Base-by-base conservation (phyloP, 2,329 filamentous ascomycete species). In the Ophiosphaerella narmari region DNA sequence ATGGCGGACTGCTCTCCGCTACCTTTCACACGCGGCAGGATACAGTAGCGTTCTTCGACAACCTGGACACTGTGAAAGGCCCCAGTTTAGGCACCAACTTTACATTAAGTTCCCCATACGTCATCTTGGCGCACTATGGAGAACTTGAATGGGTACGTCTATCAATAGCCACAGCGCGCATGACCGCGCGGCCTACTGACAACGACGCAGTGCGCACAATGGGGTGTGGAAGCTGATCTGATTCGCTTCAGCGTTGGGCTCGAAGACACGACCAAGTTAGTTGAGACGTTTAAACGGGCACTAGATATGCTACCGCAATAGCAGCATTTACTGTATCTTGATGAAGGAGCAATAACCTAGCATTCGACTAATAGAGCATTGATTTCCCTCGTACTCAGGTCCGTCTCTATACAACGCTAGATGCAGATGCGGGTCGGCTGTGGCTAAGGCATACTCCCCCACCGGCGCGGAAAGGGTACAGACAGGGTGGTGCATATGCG, bases 1-100 rank as follows among this genome's bases (percentile, higher is more conserved):
- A 97, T 67, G 93, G 94, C 8, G 93, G 93, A 3, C 78, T 99
- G 2, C 80, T 99, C 11, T 96, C 91, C 3, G 86, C 92, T 33
- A 90, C 88, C 0, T 96, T 97, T 66, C 77, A 89, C 60, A 80
- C 80, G 1, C 84, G 81, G 48, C 78, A 80, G 26, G 86, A 92
- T 55, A 90, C 93, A 0, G 78, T 90, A 46, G 82, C 84, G 1
- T 97, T 97, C 72, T 97, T 88, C 73, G 91, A 99, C 74, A 81
- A 83, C 11, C 77, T 99, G 13, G 86, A 95, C 55, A 94, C 91
- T 1, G 86, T 91, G 34, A 99, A 99, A 74, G 94, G 94, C 0
- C 94, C 94, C 0, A 97, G 91, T 73, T 78, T 99, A 42, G 94
- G 94, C 2, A 97, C 94, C 0, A 99, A 99, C 73, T 99, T 99